phyloP scores from a whole-genome alignment of 768 basidiomycete species.

The Leccinum subtestaceum region DNA sequence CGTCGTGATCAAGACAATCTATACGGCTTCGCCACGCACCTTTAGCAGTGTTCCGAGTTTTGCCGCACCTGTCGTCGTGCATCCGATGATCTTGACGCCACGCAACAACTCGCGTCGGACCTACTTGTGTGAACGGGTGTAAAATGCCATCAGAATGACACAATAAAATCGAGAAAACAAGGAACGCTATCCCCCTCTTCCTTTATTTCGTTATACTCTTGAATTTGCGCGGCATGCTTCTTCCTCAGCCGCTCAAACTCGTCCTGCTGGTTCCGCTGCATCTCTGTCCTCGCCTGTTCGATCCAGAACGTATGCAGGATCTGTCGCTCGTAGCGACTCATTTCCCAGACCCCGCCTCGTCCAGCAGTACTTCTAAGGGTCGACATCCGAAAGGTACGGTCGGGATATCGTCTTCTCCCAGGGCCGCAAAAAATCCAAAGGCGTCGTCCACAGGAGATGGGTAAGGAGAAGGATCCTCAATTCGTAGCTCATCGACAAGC shows the following conservation, averaged over 20 bases:
- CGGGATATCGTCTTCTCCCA: conserved; percentile 39
- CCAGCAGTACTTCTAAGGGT: conserved; percentile 37
- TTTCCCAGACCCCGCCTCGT: conserved; percentile 46
- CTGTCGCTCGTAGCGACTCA: conserved; percentile 50
- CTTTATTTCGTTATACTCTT: conserved; percentile 37
- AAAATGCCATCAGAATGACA: too few relatives aligned
- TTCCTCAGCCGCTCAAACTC: conserved; percentile 46
- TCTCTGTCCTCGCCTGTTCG: conserved; percentile 34
- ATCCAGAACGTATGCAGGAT: conserved; percentile 47
- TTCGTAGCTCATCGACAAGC: not conserved
- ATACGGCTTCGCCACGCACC: conserved; percentile 31
- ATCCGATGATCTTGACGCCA: conserved; percentile 63
- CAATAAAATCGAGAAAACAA: not conserved
- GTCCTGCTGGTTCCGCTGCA: conserved; percentile 29
- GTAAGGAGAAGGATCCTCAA: not conserved
- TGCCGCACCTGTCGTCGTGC: conserved; percentile 80
- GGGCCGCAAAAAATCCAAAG: conserved; percentile 35
- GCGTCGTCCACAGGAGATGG: conserved; percentile 26
- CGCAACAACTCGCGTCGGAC: conserved; percentile 51
- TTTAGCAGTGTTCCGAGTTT: conserved; percentile 57
- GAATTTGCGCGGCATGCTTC: conserved; percentile 41
- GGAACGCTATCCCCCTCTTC: conserved; percentile 46
- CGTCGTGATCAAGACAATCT: not conserved
- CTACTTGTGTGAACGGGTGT: conserved; percentile 32
- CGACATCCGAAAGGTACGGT: conserved; percentile 37